Percentiles rank a stretch among this genome's conserved stretches.
These are phyloP conservation scores for Cladosporium sp. DNA, from an alignment of 2,329 filamentous ascomycete genomes.

Conservation along the genomic window DNA sequence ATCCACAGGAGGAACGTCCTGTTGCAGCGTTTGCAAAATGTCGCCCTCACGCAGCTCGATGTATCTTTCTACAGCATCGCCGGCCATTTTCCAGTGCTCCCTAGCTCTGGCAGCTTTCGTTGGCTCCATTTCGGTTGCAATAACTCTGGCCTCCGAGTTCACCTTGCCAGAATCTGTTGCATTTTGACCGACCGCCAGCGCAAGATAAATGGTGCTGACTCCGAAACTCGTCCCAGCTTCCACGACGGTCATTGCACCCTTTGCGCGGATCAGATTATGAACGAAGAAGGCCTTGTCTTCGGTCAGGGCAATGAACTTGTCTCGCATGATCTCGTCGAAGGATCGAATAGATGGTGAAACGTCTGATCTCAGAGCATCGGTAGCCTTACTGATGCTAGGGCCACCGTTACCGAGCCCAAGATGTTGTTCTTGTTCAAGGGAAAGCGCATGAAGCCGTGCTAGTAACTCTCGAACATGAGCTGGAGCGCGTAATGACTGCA, in stretches of 20 bases:
- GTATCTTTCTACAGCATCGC: slow-evolving; percentile 43
- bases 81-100: slow-evolving; percentile 50
- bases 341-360: slow-evolving; percentile 23
- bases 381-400: neutral
- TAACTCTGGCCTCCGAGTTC: slow-evolving; percentile 40
- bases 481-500: neutral
- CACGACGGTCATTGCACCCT: slow-evolving; percentile 49
- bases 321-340: slow-evolving; percentile 34
- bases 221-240: slow-evolving; percentile 61
- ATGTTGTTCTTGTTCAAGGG: neutral
- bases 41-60: slow-evolving; percentile 59
- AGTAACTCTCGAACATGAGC: neutral
- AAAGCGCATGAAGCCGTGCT: neutral
- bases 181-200: slow-evolving; percentile 48
- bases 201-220: slow-evolving; percentile 60
- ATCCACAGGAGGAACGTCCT: slow-evolving; percentile 49
- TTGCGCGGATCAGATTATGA: slow-evolving; percentile 51
- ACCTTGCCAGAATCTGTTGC: slow-evolving; percentile 25
- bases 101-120: slow-evolving; percentile 49
- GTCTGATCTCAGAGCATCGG: neutral
- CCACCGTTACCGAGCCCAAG: neutral
- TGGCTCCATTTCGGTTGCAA: slow-evolving; percentile 58
- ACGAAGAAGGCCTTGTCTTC: slow-evolving; percentile 55
- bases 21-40: slow-evolving; percentile 52
- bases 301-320: slow-evolving; percentile 59